phyloP scores from a whole-genome alignment of 2,329 filamentous ascomycete species.

The Monosporascus sp. region DNA sequence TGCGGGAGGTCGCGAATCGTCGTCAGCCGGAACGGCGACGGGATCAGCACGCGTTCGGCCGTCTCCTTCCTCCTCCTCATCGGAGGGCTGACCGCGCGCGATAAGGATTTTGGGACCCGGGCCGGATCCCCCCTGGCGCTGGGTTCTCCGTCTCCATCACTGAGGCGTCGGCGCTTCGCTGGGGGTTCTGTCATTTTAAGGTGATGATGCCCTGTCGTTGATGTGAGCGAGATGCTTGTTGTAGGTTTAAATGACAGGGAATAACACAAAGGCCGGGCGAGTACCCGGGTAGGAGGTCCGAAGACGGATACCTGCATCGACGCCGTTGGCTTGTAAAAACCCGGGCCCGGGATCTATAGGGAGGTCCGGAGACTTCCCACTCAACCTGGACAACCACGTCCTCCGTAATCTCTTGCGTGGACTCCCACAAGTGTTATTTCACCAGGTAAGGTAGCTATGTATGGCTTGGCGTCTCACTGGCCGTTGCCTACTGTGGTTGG shows the following conservation, averaged over 20 bases:
- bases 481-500: too few species aligned
- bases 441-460: too few species aligned
- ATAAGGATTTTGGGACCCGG: slow-evolving; percentile 25
- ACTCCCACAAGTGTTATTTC: too few species aligned
- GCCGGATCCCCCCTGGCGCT: background rate
- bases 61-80: slow-evolving; percentile 23
- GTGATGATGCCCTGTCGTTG: background rate
- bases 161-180: slow-evolving; percentile 20
- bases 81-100: slow-evolving; percentile 43
- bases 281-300: too few species aligned
- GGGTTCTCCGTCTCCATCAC: slow-evolving; percentile 7
- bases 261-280: too few species aligned
- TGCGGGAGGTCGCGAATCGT: slow-evolving; percentile 59
- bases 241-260: too few species aligned
- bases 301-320: background rate
- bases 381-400: too few species aligned
- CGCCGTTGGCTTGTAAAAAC: background rate
- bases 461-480: too few species aligned
- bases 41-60: slow-evolving; percentile 22
- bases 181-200: slow-evolving; percentile 18
- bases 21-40: slow-evolving; percentile 69
- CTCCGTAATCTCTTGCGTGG: too few species aligned
- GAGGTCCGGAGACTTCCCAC: too few species aligned
- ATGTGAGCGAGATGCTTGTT: background rate
- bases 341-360: too few species aligned